Conservation (phyloP, 768 basidiomycete genomes). For the Lentinula edodes region DNA sequence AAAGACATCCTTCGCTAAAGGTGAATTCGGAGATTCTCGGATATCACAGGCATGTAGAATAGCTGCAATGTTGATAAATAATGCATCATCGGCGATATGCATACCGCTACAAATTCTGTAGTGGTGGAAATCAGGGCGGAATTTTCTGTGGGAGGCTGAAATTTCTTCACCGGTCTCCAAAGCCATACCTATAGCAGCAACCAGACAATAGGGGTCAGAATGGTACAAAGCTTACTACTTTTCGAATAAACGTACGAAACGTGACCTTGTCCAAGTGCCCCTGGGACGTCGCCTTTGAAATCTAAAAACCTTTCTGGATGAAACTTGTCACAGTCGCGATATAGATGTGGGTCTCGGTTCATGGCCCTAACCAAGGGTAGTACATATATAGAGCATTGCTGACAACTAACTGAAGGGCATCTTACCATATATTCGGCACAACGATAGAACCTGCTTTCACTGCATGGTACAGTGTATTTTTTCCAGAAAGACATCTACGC, state of each 20-base stretch:
- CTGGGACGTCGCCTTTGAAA: conserved; percentile 10
- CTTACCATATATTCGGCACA: conserved; percentile 15
- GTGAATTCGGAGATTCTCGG: not conserved
- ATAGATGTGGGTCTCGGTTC: conserved; percentile 17
- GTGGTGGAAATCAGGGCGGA: not conserved
- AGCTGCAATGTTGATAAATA: conserved; percentile 27
- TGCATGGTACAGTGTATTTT: conserved; percentile 16
- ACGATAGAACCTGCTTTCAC: conserved; percentile 12
- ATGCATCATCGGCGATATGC: conserved; percentile 25
- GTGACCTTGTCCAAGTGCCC: conserved; percentile 20
- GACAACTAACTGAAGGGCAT: not conserved
- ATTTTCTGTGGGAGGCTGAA: not conserved
- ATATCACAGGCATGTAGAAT: conserved; percentile 21
- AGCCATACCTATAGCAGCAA: not conserved
- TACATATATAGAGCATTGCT: not conserved
- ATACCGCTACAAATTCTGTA: conserved; percentile 27
- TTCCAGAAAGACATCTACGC: not conserved
- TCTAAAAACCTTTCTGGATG: conserved; percentile 13
- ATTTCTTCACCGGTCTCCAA: not conserved
- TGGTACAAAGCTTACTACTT: not conserved
- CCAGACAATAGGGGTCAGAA: not conserved
- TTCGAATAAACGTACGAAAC: conserved; percentile 17
- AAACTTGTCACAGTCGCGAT: conserved; percentile 17
- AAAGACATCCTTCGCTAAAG: not conserved
- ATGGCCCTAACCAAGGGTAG: conserved; percentile 10